Evolutionary conservation across 495 filamentous ascomycete genomes (phyloP), one percentile per base, ranked within the genome.

Genomic region (Mytilinidion resinicola): DNA sequence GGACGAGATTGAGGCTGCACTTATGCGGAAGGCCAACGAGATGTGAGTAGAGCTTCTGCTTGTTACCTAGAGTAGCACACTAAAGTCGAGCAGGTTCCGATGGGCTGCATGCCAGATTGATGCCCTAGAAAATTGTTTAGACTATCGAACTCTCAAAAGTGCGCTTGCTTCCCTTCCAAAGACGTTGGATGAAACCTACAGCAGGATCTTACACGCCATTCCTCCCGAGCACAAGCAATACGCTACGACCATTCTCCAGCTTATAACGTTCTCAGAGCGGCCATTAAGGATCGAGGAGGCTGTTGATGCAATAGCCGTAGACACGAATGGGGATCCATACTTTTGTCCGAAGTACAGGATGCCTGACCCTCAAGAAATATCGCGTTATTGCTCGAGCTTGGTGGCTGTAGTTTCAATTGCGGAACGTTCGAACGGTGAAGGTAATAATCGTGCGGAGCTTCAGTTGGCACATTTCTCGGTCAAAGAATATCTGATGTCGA

Each of bases 91-190:
- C 54, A 78, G 74, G 73, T 77, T 78, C 47, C 70, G 73, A 49
- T 77, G 70, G 72, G 71, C 64, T 3, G 67, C 59, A 44, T 76
- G 70, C 62, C 73, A 77, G 56, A 57, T 78, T 19, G 69, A 77
- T 38, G 62, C 21, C 11, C 65, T 78, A 14, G 58, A 58, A 56
- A 61, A 59, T 47, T 77, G 71, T 58, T 39, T 46, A 65, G 60
- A 20, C 6, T 59, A 38, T 37, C 37, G 39, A 47, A 51, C 47
- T 61, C 74, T 30, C 57, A 60, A 44, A 19, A 65, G 62, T n/a
- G 63, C 63, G 33, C 64, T 76, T 3, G n/a, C 15, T 59, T 57
- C 67, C 42, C 63, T 77, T 9, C 76, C 76, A 6, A 44, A 42
- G 21, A 67, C 60, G n/a, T 56, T 77, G 1, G 55, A 76, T 60